Conservation (phyloP, 768 basidiomycete species). For the Bullera alba region DNA sequence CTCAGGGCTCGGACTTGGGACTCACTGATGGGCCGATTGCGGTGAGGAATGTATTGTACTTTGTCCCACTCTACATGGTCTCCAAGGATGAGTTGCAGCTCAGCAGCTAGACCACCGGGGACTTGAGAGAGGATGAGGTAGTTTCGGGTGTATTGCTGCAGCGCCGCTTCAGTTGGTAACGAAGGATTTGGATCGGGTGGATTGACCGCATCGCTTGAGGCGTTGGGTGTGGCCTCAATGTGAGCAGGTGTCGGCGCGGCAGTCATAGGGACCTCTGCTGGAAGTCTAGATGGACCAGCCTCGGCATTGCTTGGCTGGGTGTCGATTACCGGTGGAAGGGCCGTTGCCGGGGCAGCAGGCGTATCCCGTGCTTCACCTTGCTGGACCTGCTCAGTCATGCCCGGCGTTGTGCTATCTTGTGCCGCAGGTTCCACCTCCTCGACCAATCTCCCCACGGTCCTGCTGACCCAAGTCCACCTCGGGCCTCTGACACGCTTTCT, state of each 20-base stretch:
- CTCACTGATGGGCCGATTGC: conserved; percentile 29
- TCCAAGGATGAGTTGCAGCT: conserved; percentile 77
- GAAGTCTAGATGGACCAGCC: background rate
- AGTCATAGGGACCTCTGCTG: background rate
- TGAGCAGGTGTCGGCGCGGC: background rate
- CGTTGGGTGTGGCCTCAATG: too few species aligned
- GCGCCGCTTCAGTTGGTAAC: too few species aligned
- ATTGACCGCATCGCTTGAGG: too few species aligned
- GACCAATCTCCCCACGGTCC: conserved; percentile 31
- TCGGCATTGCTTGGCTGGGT: background rate
- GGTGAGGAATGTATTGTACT: conserved; percentile 26
- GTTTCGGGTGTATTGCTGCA: conserved; percentile 38
- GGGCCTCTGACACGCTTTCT: conserved; percentile 42
- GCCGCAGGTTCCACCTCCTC: conserved; percentile 12
- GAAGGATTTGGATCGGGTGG: too few species aligned
- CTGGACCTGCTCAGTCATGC: background rate
- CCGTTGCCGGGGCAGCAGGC: background rate
- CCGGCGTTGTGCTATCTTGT: background rate
- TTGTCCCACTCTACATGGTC: conserved; percentile 61
- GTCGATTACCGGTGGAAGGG: background rate
- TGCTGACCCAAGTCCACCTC: conserved; percentile 41
- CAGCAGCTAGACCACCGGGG: conserved; percentile 49
- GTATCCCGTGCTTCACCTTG: background rate
- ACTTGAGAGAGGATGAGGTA: conserved; percentile 41
- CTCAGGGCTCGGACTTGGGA: background rate